Base-by-base conservation (phyloP, 2,329 filamentous ascomycete genomes). In the Gaeumannomyces tritici region DNA sequence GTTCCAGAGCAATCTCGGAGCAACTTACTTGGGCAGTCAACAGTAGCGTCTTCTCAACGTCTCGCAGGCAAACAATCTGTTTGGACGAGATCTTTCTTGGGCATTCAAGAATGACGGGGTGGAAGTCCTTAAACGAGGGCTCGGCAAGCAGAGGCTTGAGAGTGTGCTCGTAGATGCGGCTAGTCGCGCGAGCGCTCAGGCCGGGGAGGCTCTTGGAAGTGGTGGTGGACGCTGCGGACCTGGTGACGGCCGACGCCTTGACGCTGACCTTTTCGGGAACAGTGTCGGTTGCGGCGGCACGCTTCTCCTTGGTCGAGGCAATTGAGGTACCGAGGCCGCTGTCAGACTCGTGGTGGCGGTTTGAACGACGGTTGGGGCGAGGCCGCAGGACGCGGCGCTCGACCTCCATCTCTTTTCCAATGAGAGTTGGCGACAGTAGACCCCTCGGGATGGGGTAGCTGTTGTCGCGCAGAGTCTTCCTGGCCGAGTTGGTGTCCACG, bases 11-110 rank as follows among this genome's bases (percentile, higher is more conserved):
- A 68, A 80, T 73, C 72, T 61, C 54, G 15, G 31, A 31, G 54
- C n/a, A 8, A 96, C 93, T 96, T 89, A 97, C 93, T 74, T 91
- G 91, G 79, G 93, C 91, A 74, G 93, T 86, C 76, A 93, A 92
- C 71, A 97, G 85, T 65, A 98, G 80, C 12, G 89, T 93, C 84
- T 96, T 96, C 77, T 98, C 93, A 60, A 98, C 83, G 76, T 98
- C 93, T 74, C 93, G 87, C 62, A 98, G 85, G 77, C 90, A 96
- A 73, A 90, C 87, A 71, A 98, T 95, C 70, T 95, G 87, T 75
- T 91, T 93, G 72, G 87, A 85, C 71, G 86, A 85, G 73, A 96
- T 95, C 71, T 89, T 89, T 73, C 83, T 82, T 59, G 91, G 91
- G 66, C 92, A 86, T 74, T 90, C 88, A 68, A 89, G 81, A 66